A percentile compares a stretch with the other conserved stretches of the same genome.
Conservation (phyloP, 129 eudicot species). For the Silybum marianum region DNA sequence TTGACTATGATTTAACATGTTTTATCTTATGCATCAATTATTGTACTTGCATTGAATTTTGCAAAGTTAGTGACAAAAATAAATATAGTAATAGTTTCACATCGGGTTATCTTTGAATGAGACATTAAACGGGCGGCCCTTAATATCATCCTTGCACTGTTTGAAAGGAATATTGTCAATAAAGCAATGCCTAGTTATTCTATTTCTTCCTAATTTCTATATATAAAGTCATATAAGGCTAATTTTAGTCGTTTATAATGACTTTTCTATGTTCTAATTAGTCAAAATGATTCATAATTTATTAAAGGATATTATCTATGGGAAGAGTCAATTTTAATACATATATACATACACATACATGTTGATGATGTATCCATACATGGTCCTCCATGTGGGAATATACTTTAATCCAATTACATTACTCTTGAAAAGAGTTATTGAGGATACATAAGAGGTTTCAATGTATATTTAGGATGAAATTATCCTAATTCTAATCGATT, state of each 20-base stretch:
- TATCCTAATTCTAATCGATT: no score
- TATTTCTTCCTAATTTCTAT: no score
- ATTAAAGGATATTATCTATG: no score
- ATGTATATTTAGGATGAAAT: no score
- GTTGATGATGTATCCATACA: no score
- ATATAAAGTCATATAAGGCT: neutral
- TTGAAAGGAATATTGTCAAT: neutral
- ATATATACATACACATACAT: no score
- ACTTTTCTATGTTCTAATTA: neutral
- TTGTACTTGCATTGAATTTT: neutral
- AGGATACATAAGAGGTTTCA: no score
- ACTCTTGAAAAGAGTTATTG: no score
- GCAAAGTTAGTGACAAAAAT: neutral
- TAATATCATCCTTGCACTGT: no score
- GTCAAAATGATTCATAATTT: neutral
- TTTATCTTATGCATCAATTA: neutral
- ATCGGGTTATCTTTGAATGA: neutral
- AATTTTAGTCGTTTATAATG: neutral
- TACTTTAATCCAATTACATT: no score
- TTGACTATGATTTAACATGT: neutral
- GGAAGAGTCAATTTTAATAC: no score
- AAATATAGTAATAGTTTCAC: neutral
- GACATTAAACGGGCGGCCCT: neutral
- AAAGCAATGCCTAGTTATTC: neutral
- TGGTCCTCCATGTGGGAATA: no score